Conservation (phyloP, 176 grass and related monocot species). For the Avena insularis region DNA sequence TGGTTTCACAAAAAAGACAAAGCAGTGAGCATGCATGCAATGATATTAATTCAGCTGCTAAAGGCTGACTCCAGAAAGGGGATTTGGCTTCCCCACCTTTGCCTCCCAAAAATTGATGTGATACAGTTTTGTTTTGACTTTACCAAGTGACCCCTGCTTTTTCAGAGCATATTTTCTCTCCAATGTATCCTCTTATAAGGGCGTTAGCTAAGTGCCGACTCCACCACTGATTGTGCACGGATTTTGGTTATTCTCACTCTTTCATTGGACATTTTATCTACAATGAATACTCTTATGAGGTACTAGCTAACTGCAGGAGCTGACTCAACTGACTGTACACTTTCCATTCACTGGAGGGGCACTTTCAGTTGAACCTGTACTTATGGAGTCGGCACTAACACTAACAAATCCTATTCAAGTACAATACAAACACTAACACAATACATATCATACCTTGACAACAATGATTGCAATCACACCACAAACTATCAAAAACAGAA, state of each 20-base stretch:
- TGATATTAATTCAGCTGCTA: neutral
- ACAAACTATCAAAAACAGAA: slow-evolving; percentile 83
- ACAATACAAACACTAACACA: slow-evolving; percentile 10
- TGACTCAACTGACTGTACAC: neutral
- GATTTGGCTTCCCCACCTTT: slow-evolving; percentile 2
- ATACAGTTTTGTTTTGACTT: neutral
- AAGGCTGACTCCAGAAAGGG: neutral
- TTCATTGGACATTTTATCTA: neutral
- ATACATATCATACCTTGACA: slow-evolving; percentile 80
- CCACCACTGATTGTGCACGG: neutral
- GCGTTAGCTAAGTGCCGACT: slow-evolving; percentile 1
- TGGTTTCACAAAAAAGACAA: neutral
- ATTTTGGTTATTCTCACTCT: neutral
- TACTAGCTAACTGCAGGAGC: slow-evolving; percentile 17
- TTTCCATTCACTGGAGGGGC: neutral
- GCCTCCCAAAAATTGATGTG: neutral
- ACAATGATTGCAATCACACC: slow-evolving; percentile 93
- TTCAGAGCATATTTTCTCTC: neutral
- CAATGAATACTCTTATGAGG: neutral
- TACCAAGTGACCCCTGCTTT: neutral
- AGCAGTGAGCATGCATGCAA: neutral
- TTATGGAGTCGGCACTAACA: no score
- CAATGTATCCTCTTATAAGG: neutral
- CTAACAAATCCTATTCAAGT: slow-evolving; percentile 9
- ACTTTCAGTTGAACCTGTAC: slow-evolving; percentile 13